Conservation (phyloP, 768 basidiomycete species). For the Podaxis sp. region DNA sequence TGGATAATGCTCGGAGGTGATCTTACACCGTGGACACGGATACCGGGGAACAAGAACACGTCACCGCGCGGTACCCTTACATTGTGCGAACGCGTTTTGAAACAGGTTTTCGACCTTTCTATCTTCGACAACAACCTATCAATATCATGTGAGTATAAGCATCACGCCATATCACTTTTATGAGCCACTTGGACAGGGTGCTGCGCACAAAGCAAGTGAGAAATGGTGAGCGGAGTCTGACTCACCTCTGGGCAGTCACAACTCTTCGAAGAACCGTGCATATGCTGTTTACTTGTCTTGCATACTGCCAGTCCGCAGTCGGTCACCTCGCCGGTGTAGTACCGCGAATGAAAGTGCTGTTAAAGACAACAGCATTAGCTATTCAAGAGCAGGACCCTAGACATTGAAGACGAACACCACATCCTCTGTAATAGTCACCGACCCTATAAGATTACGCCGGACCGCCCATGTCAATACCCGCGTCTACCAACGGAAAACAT, state of each 20-base stretch:
- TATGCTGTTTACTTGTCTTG: constrained; percentile 40
- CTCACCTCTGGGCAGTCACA: constrained; percentile 44
- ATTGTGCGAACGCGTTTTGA: constrained; percentile 42
- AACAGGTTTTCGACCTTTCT: constrained; percentile 48
- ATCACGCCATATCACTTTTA: neutral
- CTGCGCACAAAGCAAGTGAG: neutral
- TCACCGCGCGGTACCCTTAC: constrained; percentile 38
- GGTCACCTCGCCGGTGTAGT: constrained; percentile 42
- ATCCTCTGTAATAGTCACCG: constrained; percentile 51
- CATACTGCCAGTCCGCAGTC: constrained; percentile 40
- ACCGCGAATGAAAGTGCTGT: constrained; percentile 50
- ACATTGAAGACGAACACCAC: constrained; percentile 36
- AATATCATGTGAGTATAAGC: constrained; percentile 4
- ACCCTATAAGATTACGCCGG: constrained; percentile 28
- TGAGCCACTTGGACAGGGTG: neutral
- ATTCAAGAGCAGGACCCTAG: neutral
- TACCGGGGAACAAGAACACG: neutral
- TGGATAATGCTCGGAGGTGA: neutral
- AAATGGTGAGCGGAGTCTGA: neutral
- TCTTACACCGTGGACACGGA: neutral
- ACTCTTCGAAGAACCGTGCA: constrained; percentile 41
- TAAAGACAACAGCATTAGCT: constrained; percentile 15
- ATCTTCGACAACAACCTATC: constrained; percentile 41
- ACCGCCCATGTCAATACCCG: constrained; percentile 1
- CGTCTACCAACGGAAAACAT: neutral